phyloP scores from a whole-genome alignment of 306 rosid species.

The Gleditsia sinensis region DNA sequence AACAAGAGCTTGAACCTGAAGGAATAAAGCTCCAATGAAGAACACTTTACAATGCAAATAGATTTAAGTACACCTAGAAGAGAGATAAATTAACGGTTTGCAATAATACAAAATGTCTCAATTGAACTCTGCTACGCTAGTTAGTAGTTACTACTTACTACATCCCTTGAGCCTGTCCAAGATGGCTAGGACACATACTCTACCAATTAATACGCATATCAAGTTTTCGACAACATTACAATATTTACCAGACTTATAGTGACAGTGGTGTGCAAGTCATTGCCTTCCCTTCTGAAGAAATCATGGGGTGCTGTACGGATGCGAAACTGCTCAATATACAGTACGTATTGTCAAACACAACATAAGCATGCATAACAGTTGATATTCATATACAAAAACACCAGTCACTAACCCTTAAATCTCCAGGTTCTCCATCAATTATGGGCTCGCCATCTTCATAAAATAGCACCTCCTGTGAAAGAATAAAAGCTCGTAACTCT shows the following conservation, averaged over 20 bases:
- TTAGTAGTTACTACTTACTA: not conserved
- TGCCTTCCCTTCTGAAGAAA: slow-evolving; percentile 77
- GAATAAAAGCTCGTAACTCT: slow-evolving; percentile 23
- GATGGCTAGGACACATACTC: not conserved
- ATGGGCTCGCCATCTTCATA: slow-evolving; percentile 98
- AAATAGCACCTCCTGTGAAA: slow-evolving; percentile 83
- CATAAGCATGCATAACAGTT: slow-evolving; percentile 20
- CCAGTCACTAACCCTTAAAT: slow-evolving; percentile 70
- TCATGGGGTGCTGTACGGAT: slow-evolving; percentile 89
- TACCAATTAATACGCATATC: not conserved
- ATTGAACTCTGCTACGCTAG: slow-evolving; percentile 1
- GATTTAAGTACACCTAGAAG: not conserved
- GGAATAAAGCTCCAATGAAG: slow-evolving; percentile 20
- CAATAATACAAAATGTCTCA: slow-evolving; percentile 18
- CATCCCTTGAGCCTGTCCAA: not conserved
- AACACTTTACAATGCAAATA: slow-evolving; percentile 15
- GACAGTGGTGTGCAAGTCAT: slow-evolving; percentile 78
- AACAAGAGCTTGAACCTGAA: slow-evolving; percentile 92
- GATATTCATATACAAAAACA: slow-evolving; percentile 16
- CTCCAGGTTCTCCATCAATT: slow-evolving; percentile 96
- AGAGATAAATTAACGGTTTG: not conserved
- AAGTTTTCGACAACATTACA: not conserved
- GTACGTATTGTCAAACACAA: slow-evolving; percentile 34
- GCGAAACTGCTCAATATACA: slow-evolving; percentile 65
- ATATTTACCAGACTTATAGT: slow-evolving; percentile 79